Evolutionary conservation across 2,329 filamentous ascomycete genomes (phyloP), one percentile per base, ranked within the genome.

Genomic region (Knoxdaviesia capensis): DNA sequence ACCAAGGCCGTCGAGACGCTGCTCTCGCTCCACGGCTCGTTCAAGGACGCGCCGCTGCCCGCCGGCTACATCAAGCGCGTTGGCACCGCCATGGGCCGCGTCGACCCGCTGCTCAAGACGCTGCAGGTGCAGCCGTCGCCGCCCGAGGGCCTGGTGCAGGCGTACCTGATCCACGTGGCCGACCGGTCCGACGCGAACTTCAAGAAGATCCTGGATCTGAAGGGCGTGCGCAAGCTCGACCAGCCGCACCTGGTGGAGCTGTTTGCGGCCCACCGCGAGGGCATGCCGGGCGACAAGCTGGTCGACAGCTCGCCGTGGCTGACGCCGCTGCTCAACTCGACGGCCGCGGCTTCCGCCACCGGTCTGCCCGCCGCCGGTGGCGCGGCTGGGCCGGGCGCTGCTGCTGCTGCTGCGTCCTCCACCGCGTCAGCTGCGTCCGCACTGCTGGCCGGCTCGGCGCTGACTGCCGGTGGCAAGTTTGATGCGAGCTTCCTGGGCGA

Each of bases 181-280:
- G 90, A 98, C 64, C 78, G 82, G 43, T 93, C 81, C 48, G 90
- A 96, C 56, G 73, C 75, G 52, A 98, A 98, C 61, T 98, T 98
- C 71, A 78, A 78, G 55, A 96, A 94, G 62, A 81, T 98, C 45
- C 74, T 98, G 38, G 90, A 98, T 41, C 70, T 98, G 48, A 98
- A 98, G 59, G 90, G 90, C 39, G 80, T 98, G 45, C 74, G 80
- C 47, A 88, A 86, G 54, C 66, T 73, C 46, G 90, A 98, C 46
- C 83, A 94, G 53, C 63, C 71, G 3, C 75, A 84, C 47, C 74
- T 96, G 2, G 62, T 94, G 33, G 90, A 98, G 57, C 69, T 96
- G 4, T 96, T 94, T 62, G 60, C 60, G 37, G 68, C 78, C 41
- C 83, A 93, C 54, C 76, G 86, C 38, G 87, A 93, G 57, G 74